Base-by-base conservation (phyloP, 768 basidiomycete genomes). In the Chalciporus piperatus region DNA sequence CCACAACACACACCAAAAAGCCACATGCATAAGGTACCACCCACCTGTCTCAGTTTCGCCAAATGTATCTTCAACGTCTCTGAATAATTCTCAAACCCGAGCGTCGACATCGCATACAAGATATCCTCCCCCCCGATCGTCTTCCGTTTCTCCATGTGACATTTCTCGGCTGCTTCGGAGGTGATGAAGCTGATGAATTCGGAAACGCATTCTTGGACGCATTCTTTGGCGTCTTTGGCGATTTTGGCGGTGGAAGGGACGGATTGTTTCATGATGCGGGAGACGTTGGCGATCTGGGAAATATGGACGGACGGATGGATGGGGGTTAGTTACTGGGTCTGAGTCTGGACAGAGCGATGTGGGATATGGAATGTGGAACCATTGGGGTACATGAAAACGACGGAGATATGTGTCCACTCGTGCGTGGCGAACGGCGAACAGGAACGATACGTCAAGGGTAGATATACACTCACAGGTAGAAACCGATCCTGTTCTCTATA, bases 111-210 rank as follows among this genome's bases (percentile, higher is more conserved):
- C n/a, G 94, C 94, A 59, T 92, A 89, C 50, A 98, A 71, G 41
- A 98, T 95, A 69, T 98, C 96, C 76, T 98, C 95, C 22, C 96
- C 96, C 12, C 92, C 94, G 40, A 98, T 94, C 52, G 96, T 98
- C 76, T 98, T 98, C 55, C 96, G 81, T 72, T 98, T 98, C 75
- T 98, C 95, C 59, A 89, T 76, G 65, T 89, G 82, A 59, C 93
- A 95, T 63, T 92, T 92, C 70, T 98, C 96, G 14, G 92, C 92
- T 5, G 96, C 96, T 70, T 98, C 96, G 40, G 87, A 90, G 25
- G 95, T 97, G 74, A 98, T 93, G 79, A 98, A 98, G 60, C 85
- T 86, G 69, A 98, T 98, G 76, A 97, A 98, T 74, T 98, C 96
- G 39, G 90, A 93, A 50, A 97, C 92, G 71, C 95, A 97, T 72